Percentiles rank a stretch among this genome's conserved stretches.
These are phyloP conservation scores for Pulicaria dysenterica DNA, from an alignment of 129 eudicot species.

Conservation along the genomic window DNA sequence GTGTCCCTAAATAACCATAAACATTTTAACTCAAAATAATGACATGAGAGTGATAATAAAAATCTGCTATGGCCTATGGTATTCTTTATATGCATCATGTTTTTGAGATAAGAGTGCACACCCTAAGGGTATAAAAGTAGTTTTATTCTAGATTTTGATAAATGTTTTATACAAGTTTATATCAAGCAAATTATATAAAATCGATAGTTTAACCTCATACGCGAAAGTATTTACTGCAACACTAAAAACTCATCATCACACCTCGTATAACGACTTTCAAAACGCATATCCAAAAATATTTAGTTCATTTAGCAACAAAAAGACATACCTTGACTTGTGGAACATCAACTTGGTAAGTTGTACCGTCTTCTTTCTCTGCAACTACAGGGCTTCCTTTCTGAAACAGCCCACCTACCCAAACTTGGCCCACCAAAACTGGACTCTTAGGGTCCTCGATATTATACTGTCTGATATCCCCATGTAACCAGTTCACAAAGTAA, in stretches of 20 bases:
- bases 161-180: no score
- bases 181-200: neutral
- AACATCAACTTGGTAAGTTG: conserved; percentile 77
- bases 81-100: no score
- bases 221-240: neutral
- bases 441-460: conserved; percentile 77
- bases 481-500: conserved; percentile 94
- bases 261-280: neutral
- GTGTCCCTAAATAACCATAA: conserved; percentile 53
- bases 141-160: no score
- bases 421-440: conserved; percentile 74
- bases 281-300: neutral
- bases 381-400: conserved; percentile 74
- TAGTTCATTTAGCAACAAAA: conserved; percentile 1
- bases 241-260: neutral
- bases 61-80: no score
- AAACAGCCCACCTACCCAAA: conserved; percentile 81
- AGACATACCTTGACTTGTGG: conserved; percentile 74
- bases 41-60: no score
- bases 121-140: no score
- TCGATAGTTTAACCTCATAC: neutral
- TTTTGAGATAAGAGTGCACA: no score
- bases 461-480: conserved; percentile 93
- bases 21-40: no score
- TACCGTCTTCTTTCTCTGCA: conserved; percentile 81